Conservation (phyloP, 306 rosid species). For the Rubus parviflorus region DNA sequence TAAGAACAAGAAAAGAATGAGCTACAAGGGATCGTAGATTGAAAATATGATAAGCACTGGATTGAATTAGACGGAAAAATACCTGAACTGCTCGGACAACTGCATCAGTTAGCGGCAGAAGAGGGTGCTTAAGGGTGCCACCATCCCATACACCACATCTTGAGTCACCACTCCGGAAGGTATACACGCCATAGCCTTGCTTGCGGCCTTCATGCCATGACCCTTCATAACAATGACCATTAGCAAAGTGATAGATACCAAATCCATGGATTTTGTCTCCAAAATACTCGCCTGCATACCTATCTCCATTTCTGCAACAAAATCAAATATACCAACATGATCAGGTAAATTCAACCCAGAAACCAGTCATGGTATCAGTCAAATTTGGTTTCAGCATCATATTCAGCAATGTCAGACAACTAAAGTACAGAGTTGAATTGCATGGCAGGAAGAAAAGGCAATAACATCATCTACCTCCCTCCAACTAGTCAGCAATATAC, state of each 20-base stretch:
- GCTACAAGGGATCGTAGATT: neutral
- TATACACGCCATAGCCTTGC: conserved; percentile 81
- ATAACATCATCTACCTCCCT: neutral
- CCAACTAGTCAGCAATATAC: neutral
- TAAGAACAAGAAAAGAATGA: neutral
- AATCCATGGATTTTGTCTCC: conserved; percentile 98
- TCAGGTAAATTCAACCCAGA: neutral
- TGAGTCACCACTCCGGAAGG: conserved; percentile 61
- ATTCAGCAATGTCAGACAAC: neutral
- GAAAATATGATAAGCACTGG: too few species aligned
- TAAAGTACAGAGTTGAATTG: conserved; percentile 1
- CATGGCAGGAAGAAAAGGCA: neutral
- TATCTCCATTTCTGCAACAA: conserved; percentile 83
- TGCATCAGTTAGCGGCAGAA: conserved; percentile 49
- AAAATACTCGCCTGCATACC: conserved; percentile 96
- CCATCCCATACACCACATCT: conserved; percentile 95
- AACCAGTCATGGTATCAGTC: neutral
- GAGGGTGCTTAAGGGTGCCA: conserved; percentile 74
- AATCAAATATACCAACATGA: conserved; percentile 7
- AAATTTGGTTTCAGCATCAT: neutral
- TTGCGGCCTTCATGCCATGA: conserved; percentile 97
- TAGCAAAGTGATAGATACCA: conserved; percentile 91
- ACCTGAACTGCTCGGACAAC: conserved; percentile 85
- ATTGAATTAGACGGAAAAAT: conserved; percentile 2
- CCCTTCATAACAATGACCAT: conserved; percentile 94